phyloP scores from a whole-genome alignment of 169 alveolate species.

The Amoebophrya sp. region DNA sequence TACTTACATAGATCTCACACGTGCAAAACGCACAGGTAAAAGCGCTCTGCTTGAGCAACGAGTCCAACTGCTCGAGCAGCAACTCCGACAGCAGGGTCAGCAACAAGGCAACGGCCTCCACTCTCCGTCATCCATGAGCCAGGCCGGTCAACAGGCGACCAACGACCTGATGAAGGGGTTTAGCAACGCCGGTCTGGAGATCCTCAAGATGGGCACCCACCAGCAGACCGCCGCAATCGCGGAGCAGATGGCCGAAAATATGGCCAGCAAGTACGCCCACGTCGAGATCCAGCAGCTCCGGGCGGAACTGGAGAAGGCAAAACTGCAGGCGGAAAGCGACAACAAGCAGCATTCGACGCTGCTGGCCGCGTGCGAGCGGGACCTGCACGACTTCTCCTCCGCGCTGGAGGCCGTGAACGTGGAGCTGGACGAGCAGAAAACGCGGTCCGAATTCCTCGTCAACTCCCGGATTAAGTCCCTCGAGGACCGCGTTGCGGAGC shows the following conservation, averaged over 20 bases:
- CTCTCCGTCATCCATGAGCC: background rate
- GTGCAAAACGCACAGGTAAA: too few species aligned
- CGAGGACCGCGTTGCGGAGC: background rate
- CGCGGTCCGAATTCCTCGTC: background rate
- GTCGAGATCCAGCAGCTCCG: background rate
- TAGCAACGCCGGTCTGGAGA: background rate
- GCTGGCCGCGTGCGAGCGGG: background rate
- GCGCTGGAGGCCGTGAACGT: background rate
- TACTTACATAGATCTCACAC: too few species aligned
- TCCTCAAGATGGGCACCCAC: conserved; percentile 15
- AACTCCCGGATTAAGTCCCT: background rate
- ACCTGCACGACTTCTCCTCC: background rate
- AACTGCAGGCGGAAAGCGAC: background rate
- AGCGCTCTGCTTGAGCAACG: too few species aligned
- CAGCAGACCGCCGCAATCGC: background rate
- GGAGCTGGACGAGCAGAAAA: conserved; percentile 4
- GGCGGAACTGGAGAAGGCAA: background rate
- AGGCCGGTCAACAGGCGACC: background rate
- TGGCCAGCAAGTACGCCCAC: background rate
- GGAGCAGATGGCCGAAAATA: background rate
- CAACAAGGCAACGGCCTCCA: background rate
- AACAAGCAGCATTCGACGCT: background rate
- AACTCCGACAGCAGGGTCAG: too few species aligned
- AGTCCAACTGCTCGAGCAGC: too few species aligned
- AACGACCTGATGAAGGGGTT: background rate